These are phyloP conservation scores for Penicillium vulpinum DNA, from an alignment of 2,329 filamentous ascomycete genomes.

Conservation along the genomic window DNA sequence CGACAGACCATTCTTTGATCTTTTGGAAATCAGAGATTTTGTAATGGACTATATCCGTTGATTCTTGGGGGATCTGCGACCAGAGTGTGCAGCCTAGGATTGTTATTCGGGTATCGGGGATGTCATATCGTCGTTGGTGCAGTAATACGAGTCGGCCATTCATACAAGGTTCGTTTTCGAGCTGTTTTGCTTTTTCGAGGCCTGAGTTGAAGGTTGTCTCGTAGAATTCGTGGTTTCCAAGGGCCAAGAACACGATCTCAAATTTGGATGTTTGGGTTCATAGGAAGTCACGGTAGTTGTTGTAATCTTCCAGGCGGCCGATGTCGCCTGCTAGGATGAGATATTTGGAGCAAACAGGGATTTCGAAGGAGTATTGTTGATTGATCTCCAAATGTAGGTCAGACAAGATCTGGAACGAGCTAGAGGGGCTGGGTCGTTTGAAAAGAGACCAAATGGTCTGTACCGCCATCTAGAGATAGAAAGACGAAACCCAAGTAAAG, in stretches of 20 bases:
- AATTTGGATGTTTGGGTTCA: conserved; percentile 23
- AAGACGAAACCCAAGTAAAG: not conserved
- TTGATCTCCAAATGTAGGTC: conserved; percentile 35
- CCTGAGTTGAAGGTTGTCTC: conserved; percentile 20
- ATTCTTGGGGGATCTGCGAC: conserved; percentile 50
- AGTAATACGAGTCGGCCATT: conserved; percentile 30
- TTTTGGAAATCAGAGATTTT: conserved; percentile 57
- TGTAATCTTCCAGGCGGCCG: conserved; percentile 27
- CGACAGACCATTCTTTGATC: conserved; percentile 55
- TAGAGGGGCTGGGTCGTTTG: not conserved
- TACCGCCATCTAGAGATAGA: not conserved
- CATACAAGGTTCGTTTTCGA: conserved; percentile 30
- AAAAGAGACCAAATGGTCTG: not conserved
- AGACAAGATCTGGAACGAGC: conserved; percentile 30
- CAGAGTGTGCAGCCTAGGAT: conserved; percentile 61
- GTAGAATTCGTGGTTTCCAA: conserved; percentile 36
- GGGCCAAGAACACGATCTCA: conserved; percentile 23
- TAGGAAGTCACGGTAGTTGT: conserved; percentile 28
- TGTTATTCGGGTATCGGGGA: conserved; percentile 42
- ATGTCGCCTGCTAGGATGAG: conserved; percentile 29
- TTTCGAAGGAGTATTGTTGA: conserved; percentile 26
- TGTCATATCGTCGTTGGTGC: conserved; percentile 26
- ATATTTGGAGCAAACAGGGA: conserved; percentile 21
- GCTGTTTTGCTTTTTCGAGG: conserved; percentile 24
- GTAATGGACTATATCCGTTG: conserved; percentile 41